A percentile compares a stretch with the other conserved stretches of the same genome.
phyloP scores from a whole-genome alignment of 352 stramenopile genomes.

The Pythium aquatile region DNA sequence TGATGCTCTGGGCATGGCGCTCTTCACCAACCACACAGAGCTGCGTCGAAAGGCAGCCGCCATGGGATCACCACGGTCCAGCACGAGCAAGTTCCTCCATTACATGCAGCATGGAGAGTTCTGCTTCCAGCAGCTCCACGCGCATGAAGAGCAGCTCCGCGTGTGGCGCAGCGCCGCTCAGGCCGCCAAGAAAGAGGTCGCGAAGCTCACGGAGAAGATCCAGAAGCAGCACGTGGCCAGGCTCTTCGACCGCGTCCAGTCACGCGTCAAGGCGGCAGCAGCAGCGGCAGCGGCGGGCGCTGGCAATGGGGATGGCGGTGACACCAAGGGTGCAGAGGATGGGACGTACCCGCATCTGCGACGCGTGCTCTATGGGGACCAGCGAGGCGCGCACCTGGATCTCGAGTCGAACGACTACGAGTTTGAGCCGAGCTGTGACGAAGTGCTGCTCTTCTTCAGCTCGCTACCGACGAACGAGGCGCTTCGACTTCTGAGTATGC shows the following conservation, averaged over 20 bases:
- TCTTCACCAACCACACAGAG: constrained; percentile 16
- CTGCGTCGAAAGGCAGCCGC: constrained; percentile 10
- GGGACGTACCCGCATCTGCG: constrained; percentile 29
- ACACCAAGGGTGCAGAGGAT: background rate
- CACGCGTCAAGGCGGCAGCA: constrained; percentile 11
- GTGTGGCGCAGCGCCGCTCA: constrained; percentile 12
- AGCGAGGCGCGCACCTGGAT: constrained; percentile 21
- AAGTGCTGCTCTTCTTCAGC: constrained; percentile 52
- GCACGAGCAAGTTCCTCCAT: constrained; percentile 31
- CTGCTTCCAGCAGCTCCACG: constrained; percentile 23
- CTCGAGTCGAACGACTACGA: constrained; percentile 40
- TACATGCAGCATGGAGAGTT: constrained; percentile 47
- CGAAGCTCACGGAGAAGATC: constrained; percentile 39
- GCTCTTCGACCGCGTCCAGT: constrained; percentile 28
- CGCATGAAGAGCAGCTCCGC: constrained; percentile 18
- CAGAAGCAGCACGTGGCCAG: constrained; percentile 34
- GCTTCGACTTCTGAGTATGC: constrained; percentile 30
- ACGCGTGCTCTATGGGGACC: constrained; percentile 26
- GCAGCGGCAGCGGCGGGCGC: background rate
- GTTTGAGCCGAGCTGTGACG: constrained; percentile 39
- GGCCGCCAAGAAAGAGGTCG: constrained; percentile 36
- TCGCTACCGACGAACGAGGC: constrained; percentile 38
- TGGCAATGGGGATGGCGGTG: background rate
- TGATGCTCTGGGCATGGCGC: constrained; percentile 2
- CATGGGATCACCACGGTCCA: constrained; percentile 1